Percentiles rank a stretch among this genome's conserved stretches.
These are phyloP conservation scores for maize (Zea mays) DNA, from an alignment of 176 grass and related monocot species.

Conservation along the genomic window DNA sequence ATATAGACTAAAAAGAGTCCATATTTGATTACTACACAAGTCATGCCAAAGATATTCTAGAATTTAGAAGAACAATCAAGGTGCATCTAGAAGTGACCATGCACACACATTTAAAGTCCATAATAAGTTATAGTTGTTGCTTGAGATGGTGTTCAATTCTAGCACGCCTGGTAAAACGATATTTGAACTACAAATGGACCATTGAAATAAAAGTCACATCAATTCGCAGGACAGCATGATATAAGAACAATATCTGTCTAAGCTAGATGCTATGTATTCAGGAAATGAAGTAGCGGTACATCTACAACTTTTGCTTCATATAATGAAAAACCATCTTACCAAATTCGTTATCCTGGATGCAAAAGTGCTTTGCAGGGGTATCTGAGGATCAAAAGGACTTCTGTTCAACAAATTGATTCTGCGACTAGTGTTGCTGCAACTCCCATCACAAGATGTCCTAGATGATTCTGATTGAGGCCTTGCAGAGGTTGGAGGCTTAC, in stretches of 20 bases:
- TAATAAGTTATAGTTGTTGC: not conserved
- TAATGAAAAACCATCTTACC: slow-evolving; percentile 57
- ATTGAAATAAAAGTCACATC: not conserved
- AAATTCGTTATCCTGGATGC: slow-evolving; percentile 86
- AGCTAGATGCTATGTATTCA: not conserved
- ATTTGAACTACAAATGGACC: not conserved
- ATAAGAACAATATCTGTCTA: not conserved
- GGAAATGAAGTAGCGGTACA: not conserved
- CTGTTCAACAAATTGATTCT: slow-evolving; percentile 59
- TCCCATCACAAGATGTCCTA: slow-evolving; percentile 33
- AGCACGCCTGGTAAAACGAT: not conserved
- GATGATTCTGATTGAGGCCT: slow-evolving; percentile 44
- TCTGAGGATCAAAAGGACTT: slow-evolving; percentile 54
- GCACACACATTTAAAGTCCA: not conserved
- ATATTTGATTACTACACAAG: slow-evolving; percentile 22
- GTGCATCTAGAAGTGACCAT: not conserved
- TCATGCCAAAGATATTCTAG: not conserved
- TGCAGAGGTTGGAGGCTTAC: slow-evolving; percentile 49
- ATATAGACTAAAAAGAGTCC: slow-evolving; percentile 26
- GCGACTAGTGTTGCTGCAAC: slow-evolving; percentile 43
- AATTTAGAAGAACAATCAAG: not conserved
- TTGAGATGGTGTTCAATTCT: not conserved
- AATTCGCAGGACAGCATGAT: slow-evolving; percentile 9
- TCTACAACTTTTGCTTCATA: slow-evolving; percentile 14
- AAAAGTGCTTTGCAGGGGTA: slow-evolving; percentile 72